Conservation (phyloP, 139 green algal genomes). For the Closterium sp. region DNA sequence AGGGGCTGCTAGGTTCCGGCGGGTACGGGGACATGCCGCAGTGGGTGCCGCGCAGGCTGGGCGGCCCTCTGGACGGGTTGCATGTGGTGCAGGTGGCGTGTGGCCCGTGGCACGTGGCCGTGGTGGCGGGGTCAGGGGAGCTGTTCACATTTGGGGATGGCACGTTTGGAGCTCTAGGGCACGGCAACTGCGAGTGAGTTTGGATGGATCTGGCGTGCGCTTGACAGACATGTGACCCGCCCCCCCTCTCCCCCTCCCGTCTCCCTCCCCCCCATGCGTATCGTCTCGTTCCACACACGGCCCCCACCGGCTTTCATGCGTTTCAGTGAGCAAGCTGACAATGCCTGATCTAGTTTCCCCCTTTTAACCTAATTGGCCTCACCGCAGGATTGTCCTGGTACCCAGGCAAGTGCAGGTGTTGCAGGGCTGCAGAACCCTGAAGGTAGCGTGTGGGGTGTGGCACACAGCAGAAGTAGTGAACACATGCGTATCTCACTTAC, state of each 20-base stretch:
- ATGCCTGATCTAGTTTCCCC: too few species aligned
- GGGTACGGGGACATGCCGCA: constrained; percentile 17
- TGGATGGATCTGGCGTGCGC: not conserved
- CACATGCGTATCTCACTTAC: too few species aligned
- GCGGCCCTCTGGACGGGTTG: not conserved
- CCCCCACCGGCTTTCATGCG: too few species aligned
- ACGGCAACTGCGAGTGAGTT: constrained; percentile 50
- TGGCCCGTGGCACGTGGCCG: constrained; percentile 80
- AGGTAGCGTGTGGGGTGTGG: constrained; percentile 83
- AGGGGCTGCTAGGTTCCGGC: constrained; percentile 67
- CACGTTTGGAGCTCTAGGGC: constrained; percentile 80
- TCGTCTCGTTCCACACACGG: too few species aligned
- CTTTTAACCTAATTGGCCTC: too few species aligned
- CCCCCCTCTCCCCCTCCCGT: too few species aligned
- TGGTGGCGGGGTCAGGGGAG: constrained; percentile 61
- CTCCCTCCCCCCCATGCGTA: too few species aligned
- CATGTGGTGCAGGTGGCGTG: constrained; percentile 69
- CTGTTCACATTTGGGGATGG: constrained; percentile 94
- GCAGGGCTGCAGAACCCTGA: constrained; percentile 50
- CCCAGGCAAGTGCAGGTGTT: constrained; percentile 58
- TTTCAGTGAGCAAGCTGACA: too few species aligned
- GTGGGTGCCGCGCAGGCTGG: constrained; percentile 40
- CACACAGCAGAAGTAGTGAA: constrained; percentile 81
- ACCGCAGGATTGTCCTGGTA: not conserved
- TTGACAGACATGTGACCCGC: not conserved